Evolutionary conservation across 352 stramenopile species (phyloP).

Genomic region (Phytophthora chlamydospora): DNA sequence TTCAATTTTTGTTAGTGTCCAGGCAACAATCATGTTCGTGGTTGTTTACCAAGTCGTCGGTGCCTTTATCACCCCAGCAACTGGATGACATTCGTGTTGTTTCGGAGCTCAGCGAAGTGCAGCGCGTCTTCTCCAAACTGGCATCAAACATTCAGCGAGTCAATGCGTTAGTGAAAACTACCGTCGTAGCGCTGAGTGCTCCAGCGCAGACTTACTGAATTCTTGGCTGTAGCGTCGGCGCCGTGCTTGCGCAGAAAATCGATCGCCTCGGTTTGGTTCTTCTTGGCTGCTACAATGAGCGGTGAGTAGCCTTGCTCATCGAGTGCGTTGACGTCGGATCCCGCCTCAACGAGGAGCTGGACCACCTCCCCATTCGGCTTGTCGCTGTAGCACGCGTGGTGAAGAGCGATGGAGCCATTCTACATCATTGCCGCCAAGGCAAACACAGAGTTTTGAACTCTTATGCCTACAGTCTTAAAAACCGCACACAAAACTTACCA

Average conservation of each 20-base stretch:
- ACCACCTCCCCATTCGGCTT: constrained; percentile 56
- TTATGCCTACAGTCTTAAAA: background rate
- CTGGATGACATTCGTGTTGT: constrained; percentile 56
- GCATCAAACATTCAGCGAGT: background rate
- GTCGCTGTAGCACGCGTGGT: constrained; percentile 84
- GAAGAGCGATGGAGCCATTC: constrained; percentile 75
- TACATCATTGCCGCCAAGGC: constrained; percentile 14
- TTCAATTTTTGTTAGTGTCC: background rate
- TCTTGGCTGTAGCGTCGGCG: constrained; percentile 56
- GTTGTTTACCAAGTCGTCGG: background rate
- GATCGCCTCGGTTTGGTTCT: constrained; percentile 70
- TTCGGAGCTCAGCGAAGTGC: constrained; percentile 65
- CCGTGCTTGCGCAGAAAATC: constrained; percentile 56
- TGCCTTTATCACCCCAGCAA: constrained; percentile 39
- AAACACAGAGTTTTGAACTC: background rate
- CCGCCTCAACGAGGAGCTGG: constrained; percentile 60
- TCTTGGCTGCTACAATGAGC: constrained; percentile 77
- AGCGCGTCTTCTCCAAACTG: constrained; percentile 71
- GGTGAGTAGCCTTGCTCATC: constrained; percentile 71
- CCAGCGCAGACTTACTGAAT: constrained; percentile 31
- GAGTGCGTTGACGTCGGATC: constrained; percentile 63
- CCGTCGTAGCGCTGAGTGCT: background rate
- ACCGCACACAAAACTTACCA: constrained; percentile 36
- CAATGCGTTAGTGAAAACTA: constrained; percentile 1
- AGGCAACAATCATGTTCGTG: background rate